phyloP scores from a whole-genome alignment of 2,329 filamentous ascomycete genomes.

The Colletotrichum sp. region DNA sequence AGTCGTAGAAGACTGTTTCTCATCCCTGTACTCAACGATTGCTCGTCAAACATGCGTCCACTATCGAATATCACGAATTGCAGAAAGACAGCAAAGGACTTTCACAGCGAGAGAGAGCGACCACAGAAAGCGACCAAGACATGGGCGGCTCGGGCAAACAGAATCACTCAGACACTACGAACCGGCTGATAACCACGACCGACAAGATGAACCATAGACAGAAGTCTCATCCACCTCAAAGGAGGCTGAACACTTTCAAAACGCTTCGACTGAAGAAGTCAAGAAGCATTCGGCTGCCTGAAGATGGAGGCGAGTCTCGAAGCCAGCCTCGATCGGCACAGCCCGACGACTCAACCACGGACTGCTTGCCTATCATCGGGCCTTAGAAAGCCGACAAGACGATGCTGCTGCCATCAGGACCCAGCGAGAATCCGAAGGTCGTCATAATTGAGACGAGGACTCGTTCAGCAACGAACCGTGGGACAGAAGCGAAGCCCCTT shows the following conservation, averaged over 20 bases:
- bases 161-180: background rate
- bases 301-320: background rate
- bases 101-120: background rate
- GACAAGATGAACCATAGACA: background rate
- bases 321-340: background rate
- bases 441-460: background rate
- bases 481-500: background rate
- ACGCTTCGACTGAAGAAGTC: background rate
- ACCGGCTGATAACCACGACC: background rate
- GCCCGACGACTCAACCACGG: background rate
- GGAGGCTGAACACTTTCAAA: background rate
- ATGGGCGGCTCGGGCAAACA: background rate
- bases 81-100: background rate
- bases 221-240: background rate
- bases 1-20: background rate
- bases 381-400: background rate
- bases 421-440: background rate
- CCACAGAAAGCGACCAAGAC: background rate
- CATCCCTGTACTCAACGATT: background rate
- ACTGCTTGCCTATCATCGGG: background rate
- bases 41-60: background rate
- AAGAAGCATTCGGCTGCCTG: background rate
- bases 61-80: background rate
- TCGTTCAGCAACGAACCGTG: background rate
- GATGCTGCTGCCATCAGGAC: background rate